Conservation (phyloP, 805 yeast species). For the Candida xiaguanensis region DNA sequence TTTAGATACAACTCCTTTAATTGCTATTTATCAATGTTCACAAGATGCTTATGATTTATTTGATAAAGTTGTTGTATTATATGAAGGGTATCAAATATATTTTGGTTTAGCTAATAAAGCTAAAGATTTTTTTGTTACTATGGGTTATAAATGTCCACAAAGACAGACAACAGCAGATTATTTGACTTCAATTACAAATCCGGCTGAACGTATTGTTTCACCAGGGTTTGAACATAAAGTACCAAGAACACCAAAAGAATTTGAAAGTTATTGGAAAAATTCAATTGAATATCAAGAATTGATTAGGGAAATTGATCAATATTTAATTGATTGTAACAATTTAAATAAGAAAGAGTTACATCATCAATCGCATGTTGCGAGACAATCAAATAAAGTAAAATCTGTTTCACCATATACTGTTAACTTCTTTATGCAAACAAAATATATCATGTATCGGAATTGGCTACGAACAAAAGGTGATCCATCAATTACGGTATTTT, state of each 20-base stretch:
- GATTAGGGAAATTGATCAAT: conserved; percentile 35
- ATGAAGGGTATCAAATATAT: conserved; percentile 45
- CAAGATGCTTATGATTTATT: conserved; percentile 50
- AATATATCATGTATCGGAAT: conserved; percentile 50
- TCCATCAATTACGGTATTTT: conserved; percentile 48
- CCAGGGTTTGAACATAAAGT: conserved; percentile 49
- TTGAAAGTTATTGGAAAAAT: conserved; percentile 54
- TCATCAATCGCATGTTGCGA: conserved; percentile 19
- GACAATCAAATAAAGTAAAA: conserved; percentile 15
- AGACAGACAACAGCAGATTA: conserved; percentile 67
- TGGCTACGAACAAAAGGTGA: conserved; percentile 52
- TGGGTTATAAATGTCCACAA: conserved; percentile 59
- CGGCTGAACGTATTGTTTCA: conserved; percentile 49
- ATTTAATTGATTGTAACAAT: conserved; percentile 22
- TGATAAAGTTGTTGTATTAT: conserved; percentile 45
- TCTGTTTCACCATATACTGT: conserved; percentile 27
- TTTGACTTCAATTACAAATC: conserved; percentile 65
- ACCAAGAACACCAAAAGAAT: conserved; percentile 55
- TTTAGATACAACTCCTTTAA: conserved; percentile 48
- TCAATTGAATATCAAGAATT: conserved; percentile 47
- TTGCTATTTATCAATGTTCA: conserved; percentile 56
- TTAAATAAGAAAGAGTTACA: conserved; percentile 11
- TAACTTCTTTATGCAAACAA: conserved; percentile 46
- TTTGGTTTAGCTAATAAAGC: conserved; percentile 42
- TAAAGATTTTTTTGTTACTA: conserved; percentile 46